Percentiles rank a stretch among this genome's conserved stretches.
Evolutionary conservation across 2,329 filamentous ascomycete genomes (phyloP).

Genomic region (Plectosphaerella plurivora): DNA sequence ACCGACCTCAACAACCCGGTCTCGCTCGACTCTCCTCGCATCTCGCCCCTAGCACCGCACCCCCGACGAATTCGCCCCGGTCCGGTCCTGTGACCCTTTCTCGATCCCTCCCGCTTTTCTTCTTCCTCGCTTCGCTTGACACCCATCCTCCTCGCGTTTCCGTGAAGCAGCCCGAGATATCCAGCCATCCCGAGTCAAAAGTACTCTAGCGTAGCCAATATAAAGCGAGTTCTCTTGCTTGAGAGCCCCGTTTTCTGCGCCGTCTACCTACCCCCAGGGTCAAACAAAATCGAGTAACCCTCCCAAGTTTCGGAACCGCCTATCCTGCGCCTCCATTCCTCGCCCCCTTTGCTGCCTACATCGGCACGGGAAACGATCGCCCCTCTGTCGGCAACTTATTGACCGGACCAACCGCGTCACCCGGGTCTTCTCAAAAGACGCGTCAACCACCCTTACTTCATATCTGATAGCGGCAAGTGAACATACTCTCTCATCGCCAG

Average conservation of each 20-base stretch:
- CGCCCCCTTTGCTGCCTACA: neutral
- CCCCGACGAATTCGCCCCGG: too few relatives aligned
- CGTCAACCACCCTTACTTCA: too few relatives aligned
- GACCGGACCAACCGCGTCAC: too few relatives aligned
- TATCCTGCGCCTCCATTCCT: neutral
- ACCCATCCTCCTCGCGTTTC: neutral
- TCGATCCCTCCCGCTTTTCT: neutral
- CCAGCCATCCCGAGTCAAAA: neutral
- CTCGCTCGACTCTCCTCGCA: neutral
- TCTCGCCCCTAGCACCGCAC: too few relatives aligned
- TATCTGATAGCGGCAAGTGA: too few relatives aligned
- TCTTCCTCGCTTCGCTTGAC: neutral
- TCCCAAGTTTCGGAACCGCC: neutral
- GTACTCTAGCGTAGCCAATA: constrained; percentile 47
- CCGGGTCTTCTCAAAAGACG: too few relatives aligned
- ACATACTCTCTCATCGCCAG: too few relatives aligned
- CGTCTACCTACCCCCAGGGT: neutral
- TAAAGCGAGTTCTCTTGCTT: constrained; percentile 31
- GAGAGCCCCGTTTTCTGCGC: neutral
- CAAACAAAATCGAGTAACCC: neutral
- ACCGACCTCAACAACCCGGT: neutral
- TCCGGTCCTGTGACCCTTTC: neutral
- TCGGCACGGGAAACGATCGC: neutral
- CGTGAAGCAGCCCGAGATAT: neutral
- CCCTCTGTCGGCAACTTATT: neutral